Base-by-base conservation (phyloP, 2,329 filamentous ascomycete species). In the Ascochyta rabiei region DNA sequence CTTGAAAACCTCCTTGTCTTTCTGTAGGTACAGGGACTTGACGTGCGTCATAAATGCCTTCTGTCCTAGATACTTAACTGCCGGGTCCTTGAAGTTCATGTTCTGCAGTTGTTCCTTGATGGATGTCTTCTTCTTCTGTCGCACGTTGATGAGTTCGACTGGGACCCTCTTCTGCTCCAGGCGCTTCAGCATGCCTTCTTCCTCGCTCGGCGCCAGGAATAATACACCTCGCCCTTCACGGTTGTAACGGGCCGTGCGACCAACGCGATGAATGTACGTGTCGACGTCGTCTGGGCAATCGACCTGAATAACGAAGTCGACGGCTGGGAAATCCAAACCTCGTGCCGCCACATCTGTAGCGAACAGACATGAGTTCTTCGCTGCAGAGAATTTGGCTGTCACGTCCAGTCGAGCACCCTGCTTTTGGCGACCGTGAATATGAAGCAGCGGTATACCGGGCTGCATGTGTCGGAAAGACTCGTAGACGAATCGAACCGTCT, bases 261-360 rank as follows among this genome's bases (percentile, higher is more conserved):
- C 95, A 4, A 97, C 93, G 55, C 95, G 87, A 76, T 99, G 95
- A 64, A 99, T 98, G 69, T 99, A 99, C 0, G 95, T 99, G 69
- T 98, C 95, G 4, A 90, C 89, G 73, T 99, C 93, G 75, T 99
- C 95, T 0, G 95, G 95, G 63, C 91, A 96, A 74, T 99, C 95
- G n/a, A 91, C 84, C 72, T 99, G 95, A n/a, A 99, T 91, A 5
- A 99, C 95, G 89, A 95, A 99, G 74, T 99, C 95, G 0, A 99
- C 95, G 3, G 92, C 89, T 0, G 95, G 95, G 71, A 99, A 98
- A 74, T 99, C 95, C 12, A 99, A 84, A 60, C 95, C 95, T 74
- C 95, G 85, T 0, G 95, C 95, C 4, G 96, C 92, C 6, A 99
- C 91, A 71, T 99, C 95, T 0, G 95, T 99, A 1, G 95, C 91